phyloP scores from a whole-genome alignment of 345 rosid genomes.

The Eucalyptus sp. region DNA sequence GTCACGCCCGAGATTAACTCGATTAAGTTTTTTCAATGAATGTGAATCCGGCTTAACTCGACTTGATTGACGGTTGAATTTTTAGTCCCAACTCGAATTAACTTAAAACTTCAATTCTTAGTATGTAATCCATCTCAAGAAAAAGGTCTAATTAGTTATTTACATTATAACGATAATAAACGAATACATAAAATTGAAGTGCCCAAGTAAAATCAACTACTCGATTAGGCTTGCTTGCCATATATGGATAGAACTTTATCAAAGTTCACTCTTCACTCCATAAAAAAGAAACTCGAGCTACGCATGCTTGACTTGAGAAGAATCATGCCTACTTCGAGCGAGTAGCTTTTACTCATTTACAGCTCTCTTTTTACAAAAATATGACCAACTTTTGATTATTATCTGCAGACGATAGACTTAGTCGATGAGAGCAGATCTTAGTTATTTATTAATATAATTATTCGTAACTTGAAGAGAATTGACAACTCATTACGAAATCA shows the following conservation, averaged over 20 bases:
- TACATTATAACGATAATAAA: no score
- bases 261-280: background rate
- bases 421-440: no score
- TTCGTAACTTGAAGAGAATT: no score
- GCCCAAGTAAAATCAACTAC: background rate
- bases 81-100: background rate
- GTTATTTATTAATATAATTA: no score
- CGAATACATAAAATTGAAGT: no score
- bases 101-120: background rate
- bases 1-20: background rate
- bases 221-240: background rate
- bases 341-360: background rate
- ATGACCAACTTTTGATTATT: no score
- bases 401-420: no score
- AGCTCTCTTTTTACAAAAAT: no score
- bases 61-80: background rate
- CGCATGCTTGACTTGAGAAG: background rate
- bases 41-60: background rate
- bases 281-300: background rate
- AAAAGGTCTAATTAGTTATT: background rate
- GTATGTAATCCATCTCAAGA: background rate
- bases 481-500: no score
- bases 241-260: background rate
- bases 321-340: background rate
- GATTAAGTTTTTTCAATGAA: background rate